Percentiles rank a stretch among this genome's conserved stretches.
phyloP scores from a whole-genome alignment of 345 rosid genomes.

The Citrus maxima region DNA sequence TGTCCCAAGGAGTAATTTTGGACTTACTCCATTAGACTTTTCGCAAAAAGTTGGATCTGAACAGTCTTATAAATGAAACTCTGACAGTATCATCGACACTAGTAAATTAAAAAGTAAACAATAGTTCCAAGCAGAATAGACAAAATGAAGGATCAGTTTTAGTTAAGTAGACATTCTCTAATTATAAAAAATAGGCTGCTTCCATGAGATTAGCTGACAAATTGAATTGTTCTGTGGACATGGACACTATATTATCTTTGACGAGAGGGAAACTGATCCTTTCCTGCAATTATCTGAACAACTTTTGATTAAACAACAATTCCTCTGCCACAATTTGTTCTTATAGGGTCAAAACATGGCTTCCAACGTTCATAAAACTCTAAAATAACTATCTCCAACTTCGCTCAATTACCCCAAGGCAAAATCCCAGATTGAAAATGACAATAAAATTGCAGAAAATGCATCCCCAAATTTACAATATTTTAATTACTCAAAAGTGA shows the following conservation, averaged over 20 bases:
- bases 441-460: neutral
- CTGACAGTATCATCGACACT: neutral
- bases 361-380: neutral
- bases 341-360: neutral
- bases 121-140: neutral
- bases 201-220: slow-evolving; percentile 6
- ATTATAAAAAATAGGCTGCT: neutral
- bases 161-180: neutral
- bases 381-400: neutral
- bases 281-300: neutral
- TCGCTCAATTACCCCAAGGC: neutral
- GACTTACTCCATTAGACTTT: neutral
- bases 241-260: no score
- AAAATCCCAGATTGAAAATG: neutral
- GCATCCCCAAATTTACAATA: neutral
- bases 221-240: neutral
- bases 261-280: no score
- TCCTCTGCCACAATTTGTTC: neutral
- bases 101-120: neutral
- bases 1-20: neutral
- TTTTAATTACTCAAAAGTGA: neutral
- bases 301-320: neutral
- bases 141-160: neutral
- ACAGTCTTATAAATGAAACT: neutral
- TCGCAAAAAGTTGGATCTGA: neutral